phyloP scores from a whole-genome alignment of 164 flowering plant species.

The Paratinospora sagittata region DNA sequence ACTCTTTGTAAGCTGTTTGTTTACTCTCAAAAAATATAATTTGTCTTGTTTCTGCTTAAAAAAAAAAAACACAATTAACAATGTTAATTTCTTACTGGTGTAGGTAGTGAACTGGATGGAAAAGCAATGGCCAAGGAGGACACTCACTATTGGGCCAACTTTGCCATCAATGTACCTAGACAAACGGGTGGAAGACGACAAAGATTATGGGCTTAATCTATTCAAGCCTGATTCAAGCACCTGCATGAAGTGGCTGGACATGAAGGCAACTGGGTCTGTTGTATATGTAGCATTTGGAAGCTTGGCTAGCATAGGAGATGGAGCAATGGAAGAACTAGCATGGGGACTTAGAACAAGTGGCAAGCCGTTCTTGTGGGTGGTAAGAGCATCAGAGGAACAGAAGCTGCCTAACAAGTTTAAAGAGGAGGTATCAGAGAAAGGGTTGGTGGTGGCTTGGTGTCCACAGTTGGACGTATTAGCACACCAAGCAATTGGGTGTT shows the following conservation, averaged over 20 bases:
- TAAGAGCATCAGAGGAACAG: constrained; percentile 28
- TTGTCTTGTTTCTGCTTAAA: too few species aligned
- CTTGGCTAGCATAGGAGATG: constrained; percentile 11
- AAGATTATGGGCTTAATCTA: constrained; percentile 17
- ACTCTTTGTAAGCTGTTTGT: too few species aligned
- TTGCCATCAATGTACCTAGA: constrained; percentile 14
- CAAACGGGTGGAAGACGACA: constrained; percentile 11
- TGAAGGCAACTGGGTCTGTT: constrained; percentile 21
- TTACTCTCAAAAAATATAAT: too few species aligned
- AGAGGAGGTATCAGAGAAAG: constrained; percentile 25
- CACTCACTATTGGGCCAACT: constrained; percentile 22
- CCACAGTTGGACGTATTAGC: constrained; percentile 37
- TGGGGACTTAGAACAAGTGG: constrained; percentile 15
- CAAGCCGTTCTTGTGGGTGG: constrained; percentile 36
- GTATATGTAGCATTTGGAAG: constrained; percentile 39
- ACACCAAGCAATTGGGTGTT: constrained; percentile 45
- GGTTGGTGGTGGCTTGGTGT: constrained; percentile 43
- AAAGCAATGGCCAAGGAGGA: constrained; percentile 5
- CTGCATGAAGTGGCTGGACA: constrained; percentile 30
- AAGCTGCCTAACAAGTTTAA: constrained; percentile 35
- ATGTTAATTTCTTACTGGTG: background rate
- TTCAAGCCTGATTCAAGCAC: constrained; percentile 4
- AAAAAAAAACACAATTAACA: too few species aligned
- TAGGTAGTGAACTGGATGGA: constrained; percentile 26
- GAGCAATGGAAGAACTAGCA: constrained; percentile 36